Evolutionary conservation across 1,139 yeast genomes (phyloP), one percentile per base, ranked within the genome.

Genomic region (Yamadazyma atlantica): DNA sequence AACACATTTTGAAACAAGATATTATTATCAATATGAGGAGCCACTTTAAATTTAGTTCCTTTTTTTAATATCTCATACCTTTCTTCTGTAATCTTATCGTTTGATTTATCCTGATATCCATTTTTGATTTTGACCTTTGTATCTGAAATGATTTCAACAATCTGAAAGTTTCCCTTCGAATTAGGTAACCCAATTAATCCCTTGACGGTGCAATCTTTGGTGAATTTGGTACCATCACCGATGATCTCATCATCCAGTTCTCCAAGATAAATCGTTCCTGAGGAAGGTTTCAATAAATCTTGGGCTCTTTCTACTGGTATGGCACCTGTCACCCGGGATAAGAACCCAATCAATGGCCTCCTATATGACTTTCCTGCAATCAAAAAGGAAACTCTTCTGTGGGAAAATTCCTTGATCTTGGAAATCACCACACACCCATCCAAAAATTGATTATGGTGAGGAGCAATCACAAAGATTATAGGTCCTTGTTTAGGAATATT

Each of bases 241-340:
- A 53, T 36, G 9, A 56, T 44, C 31, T 52, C 42, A n/a, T 66
- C 60, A n/a, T 44, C 57, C 34, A 64, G 62, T 3, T 51, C 44
- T 17, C 55, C 54, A 23, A 53, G 33, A 14, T 63, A 57, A 7
- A 82, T 74, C 16, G 61, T 66, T 3, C 87, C 85, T 2, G 55
- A 51, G 4, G 68, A 78, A 4, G 58, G 46, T 32, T 60, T 64
- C 43, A 84, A 58, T 38, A 79, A 60, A 55, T 84, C 92, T 57
- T 83, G 90, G 2, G 87, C 82, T 50, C 90, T 62, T 40, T 82
- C 84, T 13, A 84, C 90, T 0, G 89, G 88, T 29, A 83, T 82
- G 2, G 86, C 78, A 33, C 80, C 74, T 2, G 82, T 73, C 48
- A 80, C 60, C 39, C 67, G 62, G 8, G 88, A 80, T 41, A 79